Conservation (phyloP, 768 basidiomycete species). For the Boletus sp. region DNA sequence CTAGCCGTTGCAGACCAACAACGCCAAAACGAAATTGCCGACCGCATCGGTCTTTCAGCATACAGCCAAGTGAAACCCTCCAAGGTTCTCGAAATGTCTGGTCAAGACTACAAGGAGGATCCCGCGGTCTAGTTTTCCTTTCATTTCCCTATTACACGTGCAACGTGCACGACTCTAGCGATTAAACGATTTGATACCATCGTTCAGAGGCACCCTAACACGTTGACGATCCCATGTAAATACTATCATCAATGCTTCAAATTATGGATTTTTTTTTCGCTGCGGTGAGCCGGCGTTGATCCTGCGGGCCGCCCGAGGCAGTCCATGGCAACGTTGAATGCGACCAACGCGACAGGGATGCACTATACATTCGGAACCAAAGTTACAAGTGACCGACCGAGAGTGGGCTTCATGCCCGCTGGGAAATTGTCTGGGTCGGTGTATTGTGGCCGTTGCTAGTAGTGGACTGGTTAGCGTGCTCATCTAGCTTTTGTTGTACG, state of each 20-base stretch:
- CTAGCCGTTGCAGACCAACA: slow-evolving; percentile 55
- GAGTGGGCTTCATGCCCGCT: not conserved
- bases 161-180: not conserved
- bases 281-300: too few relatives aligned
- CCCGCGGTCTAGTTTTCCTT: not conserved
- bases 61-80: slow-evolving; percentile 22
- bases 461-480: not conserved
- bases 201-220: not conserved
- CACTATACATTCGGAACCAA: not conserved
- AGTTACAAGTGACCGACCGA: not conserved
- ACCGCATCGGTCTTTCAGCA: slow-evolving; percentile 57
- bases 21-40: slow-evolving; percentile 49
- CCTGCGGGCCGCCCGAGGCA: not conserved
- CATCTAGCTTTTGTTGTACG: too few relatives aligned
- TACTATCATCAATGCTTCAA: not conserved
- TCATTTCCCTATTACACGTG: not conserved
- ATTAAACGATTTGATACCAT: not conserved
- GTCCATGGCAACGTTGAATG: not conserved
- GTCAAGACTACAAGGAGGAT: slow-evolving; percentile 3
- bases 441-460: not conserved
- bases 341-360: not conserved
- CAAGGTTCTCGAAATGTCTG: slow-evolving; percentile 13
- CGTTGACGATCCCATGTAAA: not conserved
- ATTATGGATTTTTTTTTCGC: not conserved
- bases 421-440: not conserved